Evolutionary conservation across 495 filamentous ascomycete genomes (phyloP).

Genomic region (Aspergillus olivimuriae): DNA sequence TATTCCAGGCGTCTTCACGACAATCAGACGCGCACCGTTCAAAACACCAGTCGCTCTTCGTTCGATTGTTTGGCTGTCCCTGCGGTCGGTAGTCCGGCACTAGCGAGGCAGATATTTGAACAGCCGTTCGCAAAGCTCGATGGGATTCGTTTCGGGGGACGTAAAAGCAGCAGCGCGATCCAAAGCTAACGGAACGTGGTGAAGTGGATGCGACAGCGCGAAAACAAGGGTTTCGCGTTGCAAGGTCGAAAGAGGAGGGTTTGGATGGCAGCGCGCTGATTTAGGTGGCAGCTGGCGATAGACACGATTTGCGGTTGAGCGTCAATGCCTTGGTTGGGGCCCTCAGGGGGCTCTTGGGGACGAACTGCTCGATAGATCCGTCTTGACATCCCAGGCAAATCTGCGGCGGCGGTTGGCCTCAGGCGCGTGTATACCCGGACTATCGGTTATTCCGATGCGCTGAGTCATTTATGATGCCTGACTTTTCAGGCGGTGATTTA

Average conservation of each 20-base stretch:
- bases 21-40: no score
- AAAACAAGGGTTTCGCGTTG: slow-evolving; percentile 7
- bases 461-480: slow-evolving; percentile 2
- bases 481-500: no score
- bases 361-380: slow-evolving; percentile 20
- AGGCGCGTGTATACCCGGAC: slow-evolving; percentile 19
- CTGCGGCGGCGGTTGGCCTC: slow-evolving; percentile 24
- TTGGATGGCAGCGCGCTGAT: not conserved
- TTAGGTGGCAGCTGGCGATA: slow-evolving; percentile 6
- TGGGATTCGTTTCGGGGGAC: slow-evolving; percentile 1
- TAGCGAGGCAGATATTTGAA: no score
- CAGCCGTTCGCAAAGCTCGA: not conserved
- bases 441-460: slow-evolving; percentile 3
- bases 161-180: slow-evolving; percentile 13
- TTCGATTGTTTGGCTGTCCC: no score
- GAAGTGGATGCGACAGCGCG: slow-evolving; percentile 13
- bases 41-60: no score
- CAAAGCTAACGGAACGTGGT: slow-evolving; percentile 10
- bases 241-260: not conserved
- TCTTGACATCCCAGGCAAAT: slow-evolving; percentile 18
- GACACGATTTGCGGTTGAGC: not conserved
- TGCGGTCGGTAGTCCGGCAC: no score
- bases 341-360: slow-evolving; percentile 8
- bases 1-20: no score
- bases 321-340: slow-evolving; percentile 17